These are phyloP conservation scores for Naematelia encephala DNA, from an alignment of 768 basidiomycete species.

Conservation along the genomic window DNA sequence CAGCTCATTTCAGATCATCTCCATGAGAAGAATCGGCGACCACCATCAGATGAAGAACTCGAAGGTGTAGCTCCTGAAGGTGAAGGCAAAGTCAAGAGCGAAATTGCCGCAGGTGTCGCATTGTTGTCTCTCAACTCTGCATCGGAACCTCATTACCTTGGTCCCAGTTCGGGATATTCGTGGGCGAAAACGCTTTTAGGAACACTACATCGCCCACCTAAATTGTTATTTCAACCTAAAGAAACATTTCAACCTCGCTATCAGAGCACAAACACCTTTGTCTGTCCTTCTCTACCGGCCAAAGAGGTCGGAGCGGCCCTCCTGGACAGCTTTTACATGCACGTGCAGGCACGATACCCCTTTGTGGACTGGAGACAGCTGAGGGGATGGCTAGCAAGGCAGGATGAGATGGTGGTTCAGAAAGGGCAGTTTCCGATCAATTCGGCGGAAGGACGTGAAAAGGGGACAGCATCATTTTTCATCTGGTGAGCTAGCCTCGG, in stretches of 20 bases:
- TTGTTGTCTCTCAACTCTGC: conserved; percentile 14
- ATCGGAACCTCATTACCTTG: conserved; percentile 14
- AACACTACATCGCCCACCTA: conserved; percentile 13
- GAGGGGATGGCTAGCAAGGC: conserved; percentile 16
- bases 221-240: conserved; percentile 4
- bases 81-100: conserved; percentile 12
- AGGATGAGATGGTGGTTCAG: conserved; percentile 8
- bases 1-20: conserved; percentile 11
- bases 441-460: conserved; percentile 8
- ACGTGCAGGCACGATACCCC: conserved; percentile 18
- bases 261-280: background rate
- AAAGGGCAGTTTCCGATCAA: conserved; percentile 3
- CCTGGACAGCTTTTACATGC: conserved; percentile 11
- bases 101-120: conserved; percentile 14
- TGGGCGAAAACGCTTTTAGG: conserved; percentile 15
- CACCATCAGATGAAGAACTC: background rate
- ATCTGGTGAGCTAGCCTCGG: conserved; percentile 8
- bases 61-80: background rate
- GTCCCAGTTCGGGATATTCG: conserved; percentile 10
- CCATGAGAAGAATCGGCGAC: background rate
- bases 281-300: conserved; percentile 7
- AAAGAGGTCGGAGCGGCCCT: conserved; percentile 5
- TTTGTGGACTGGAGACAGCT: conserved; percentile 20
- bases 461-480: conserved; percentile 11
- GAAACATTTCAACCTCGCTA: conserved; percentile 14